Conservation (phyloP, 1,284 basidiomycete species). For the Malassezia nana region DNA sequence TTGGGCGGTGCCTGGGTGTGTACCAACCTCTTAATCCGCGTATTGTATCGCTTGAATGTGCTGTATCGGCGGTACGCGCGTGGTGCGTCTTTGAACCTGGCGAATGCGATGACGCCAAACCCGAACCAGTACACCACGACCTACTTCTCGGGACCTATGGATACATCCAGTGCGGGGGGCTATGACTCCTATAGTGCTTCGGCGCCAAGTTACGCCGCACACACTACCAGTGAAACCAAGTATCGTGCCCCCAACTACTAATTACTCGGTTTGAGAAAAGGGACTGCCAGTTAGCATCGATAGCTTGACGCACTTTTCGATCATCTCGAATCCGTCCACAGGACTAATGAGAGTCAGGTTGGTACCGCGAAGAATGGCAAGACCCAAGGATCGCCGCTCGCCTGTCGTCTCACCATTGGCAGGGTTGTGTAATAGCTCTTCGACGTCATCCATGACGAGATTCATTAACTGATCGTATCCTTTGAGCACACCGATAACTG, state of each 20-base stretch:
- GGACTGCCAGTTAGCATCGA: conserved; percentile 18
- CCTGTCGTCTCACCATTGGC: conserved; percentile 28
- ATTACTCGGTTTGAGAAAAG: conserved; percentile 27
- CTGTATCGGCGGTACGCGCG: neutral
- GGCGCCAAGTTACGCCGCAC: neutral
- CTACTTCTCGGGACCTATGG: conserved; percentile 4
- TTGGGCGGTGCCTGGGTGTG: conserved; percentile 49
- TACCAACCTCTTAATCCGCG: conserved; percentile 32
- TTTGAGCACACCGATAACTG: conserved; percentile 84
- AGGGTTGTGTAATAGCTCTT: conserved; percentile 56
- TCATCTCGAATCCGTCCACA: conserved; percentile 44
- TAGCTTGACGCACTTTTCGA: conserved; percentile 39
- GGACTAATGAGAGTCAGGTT: conserved; percentile 45
- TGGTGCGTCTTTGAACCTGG: neutral
- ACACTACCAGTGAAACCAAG: conserved; percentile 2
- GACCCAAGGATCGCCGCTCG: conserved; percentile 34
- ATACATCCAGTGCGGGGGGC: neutral
- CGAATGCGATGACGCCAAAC: neutral
- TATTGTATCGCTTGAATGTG: conserved; percentile 22
- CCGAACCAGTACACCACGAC: neutral
- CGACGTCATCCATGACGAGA: conserved; percentile 80
- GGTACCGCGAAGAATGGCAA: conserved; percentile 43
- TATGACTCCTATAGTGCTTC: neutral
- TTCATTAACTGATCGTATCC: conserved; percentile 95
- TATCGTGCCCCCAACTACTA: conserved; percentile 1